These are phyloP conservation scores for Rosa persica DNA, from an alignment of 306 rosid genomes.

Conservation along the genomic window DNA sequence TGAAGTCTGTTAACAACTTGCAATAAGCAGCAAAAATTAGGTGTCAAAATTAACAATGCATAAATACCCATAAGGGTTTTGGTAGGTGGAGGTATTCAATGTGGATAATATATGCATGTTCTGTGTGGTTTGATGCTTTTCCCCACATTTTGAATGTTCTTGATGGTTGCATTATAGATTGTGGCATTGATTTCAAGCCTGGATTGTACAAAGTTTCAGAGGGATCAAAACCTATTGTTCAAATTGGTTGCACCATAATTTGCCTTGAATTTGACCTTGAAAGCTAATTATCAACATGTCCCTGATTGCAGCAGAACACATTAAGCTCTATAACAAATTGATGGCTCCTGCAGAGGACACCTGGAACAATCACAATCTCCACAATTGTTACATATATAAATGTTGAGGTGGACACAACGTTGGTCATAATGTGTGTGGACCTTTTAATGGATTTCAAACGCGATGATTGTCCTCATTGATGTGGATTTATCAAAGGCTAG, in stretches of 20 bases:
- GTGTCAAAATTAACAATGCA: constrained; percentile 8
- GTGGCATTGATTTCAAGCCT: neutral
- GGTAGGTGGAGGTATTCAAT: constrained; percentile 14
- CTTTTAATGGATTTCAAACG: neutral
- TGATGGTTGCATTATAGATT: neutral
- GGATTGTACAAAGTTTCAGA: neutral
- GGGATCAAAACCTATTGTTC: constrained; percentile 10
- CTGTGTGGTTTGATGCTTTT: constrained; percentile 9
- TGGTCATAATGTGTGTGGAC: neutral
- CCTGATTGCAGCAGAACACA: neutral
- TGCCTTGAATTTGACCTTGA: neutral
- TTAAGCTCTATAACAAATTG: neutral
- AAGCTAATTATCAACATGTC: neutral
- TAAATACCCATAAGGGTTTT: neutral
- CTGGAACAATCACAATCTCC: neutral
- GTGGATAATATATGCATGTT: constrained; percentile 5
- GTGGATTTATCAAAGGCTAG: neutral
- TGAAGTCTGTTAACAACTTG: neutral
- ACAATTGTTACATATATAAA: neutral
- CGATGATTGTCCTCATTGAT: neutral
- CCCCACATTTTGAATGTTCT: neutral
- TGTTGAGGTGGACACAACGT: neutral
- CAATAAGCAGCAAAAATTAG: neutral
- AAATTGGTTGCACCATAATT: neutral
- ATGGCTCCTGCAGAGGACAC: neutral